phyloP scores from a whole-genome alignment of 2,329 filamentous ascomycete species.

The Aureobasidium namibiae region DNA sequence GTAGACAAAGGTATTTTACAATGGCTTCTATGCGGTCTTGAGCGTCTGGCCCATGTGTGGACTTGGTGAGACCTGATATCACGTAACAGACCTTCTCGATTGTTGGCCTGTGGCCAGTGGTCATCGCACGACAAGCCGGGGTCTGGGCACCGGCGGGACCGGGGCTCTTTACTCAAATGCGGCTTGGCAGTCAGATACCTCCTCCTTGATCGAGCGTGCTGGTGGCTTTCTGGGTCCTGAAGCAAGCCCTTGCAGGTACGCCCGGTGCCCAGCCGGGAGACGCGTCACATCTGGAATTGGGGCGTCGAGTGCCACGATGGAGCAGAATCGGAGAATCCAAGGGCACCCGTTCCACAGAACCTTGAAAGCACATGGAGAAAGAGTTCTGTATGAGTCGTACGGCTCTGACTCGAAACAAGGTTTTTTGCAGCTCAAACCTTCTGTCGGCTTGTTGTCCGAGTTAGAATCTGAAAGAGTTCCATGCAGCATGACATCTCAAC shows the following conservation, averaged over 20 bases:
- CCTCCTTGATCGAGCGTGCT: background rate
- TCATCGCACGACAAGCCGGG: background rate
- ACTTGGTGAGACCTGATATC: background rate
- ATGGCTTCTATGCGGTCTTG: background rate
- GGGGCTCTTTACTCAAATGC: slow-evolving; percentile 1
- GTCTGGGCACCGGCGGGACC: slow-evolving; percentile 1
- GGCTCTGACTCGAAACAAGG: background rate
- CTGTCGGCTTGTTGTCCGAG: background rate
- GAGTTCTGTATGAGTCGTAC: slow-evolving; percentile 3
- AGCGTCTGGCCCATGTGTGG: background rate
- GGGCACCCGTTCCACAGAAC: background rate
- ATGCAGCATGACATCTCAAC: slow-evolving; percentile 3
- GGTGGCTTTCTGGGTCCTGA: background rate
- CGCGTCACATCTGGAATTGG: background rate
- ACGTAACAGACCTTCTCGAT: background rate
- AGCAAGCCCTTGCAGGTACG: background rate
- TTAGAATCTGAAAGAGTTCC: background rate
- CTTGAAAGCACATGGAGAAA: slow-evolving; percentile 8
- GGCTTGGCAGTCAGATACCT: slow-evolving; percentile 2
- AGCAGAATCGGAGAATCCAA: background rate
- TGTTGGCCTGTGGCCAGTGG: background rate
- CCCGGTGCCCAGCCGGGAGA: background rate
- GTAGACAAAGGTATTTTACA: background rate
- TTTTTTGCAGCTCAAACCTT: background rate
- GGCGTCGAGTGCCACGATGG: background rate